These are phyloP conservation scores for Vitis labrusca DNA, from an alignment of 164 flowering plant genomes.

Conservation along the genomic window DNA sequence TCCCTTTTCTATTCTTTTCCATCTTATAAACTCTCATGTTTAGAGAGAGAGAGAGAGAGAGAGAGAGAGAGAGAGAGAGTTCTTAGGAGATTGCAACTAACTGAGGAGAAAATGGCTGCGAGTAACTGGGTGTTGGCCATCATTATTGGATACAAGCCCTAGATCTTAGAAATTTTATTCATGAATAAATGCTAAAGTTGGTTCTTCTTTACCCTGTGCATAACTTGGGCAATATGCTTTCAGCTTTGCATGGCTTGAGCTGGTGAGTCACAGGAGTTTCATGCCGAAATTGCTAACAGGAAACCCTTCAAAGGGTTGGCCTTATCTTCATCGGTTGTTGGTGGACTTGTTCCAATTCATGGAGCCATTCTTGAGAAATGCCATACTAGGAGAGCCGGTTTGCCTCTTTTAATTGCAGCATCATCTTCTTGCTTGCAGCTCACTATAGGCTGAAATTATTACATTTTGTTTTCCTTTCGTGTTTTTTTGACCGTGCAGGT, in stretches of 20 bases:
- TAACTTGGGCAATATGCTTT: neutral
- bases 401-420: conserved; percentile 15
- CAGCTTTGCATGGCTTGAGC: conserved; percentile 99
- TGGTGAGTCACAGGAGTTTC: conserved; percentile 90
- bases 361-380: conserved; percentile 95
- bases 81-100: too few species aligned
- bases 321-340: conserved; percentile 78
- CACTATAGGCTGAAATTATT: neutral
- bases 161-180: too few species aligned
- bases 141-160: too few species aligned
- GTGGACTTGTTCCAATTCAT: conserved; percentile 83
- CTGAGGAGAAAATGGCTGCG: too few species aligned
- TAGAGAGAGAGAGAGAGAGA: too few species aligned
- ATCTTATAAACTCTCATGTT: neutral
- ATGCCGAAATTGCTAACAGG: conserved; percentile 91
- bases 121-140: neutral
- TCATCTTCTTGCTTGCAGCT: neutral
- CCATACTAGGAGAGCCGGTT: conserved; percentile 81
- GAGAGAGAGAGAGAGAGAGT: too few species aligned
- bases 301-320: conserved; percentile 89
- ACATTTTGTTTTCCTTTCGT: neutral
- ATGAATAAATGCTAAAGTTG: too few species aligned
- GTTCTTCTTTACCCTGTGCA: too few species aligned
- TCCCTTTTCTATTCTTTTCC: neutral
- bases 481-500: conserved; percentile 43